Percentiles rank a stretch among this genome's conserved stretches.
These are phyloP conservation scores for Hymenotorrendiella dingleyae DNA, from an alignment of 2,329 filamentous ascomycete species.

Conservation along the genomic window DNA sequence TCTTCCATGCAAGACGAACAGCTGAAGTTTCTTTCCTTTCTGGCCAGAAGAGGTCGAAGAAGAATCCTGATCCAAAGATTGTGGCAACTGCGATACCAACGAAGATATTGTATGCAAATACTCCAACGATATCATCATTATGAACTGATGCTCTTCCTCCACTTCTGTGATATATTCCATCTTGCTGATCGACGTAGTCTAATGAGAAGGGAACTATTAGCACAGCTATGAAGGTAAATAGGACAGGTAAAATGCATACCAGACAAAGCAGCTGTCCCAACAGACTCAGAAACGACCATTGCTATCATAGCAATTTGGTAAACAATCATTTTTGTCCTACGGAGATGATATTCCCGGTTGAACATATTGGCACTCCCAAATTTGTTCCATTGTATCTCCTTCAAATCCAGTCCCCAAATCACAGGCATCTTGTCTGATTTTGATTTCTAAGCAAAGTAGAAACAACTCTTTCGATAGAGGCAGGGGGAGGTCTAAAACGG, in stretches of 20 bases:
- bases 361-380: conserved; percentile 55
- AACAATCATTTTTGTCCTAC: conserved; percentile 52
- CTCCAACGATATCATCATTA: conserved; percentile 51
- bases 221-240: background rate
- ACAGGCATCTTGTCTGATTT: no score
- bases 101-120: conserved; percentile 53
- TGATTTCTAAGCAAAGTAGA: no score
- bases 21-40: conserved; percentile 42
- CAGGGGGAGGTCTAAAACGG: no score
- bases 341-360: conserved; percentile 47
- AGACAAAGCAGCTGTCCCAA: conserved; percentile 49
- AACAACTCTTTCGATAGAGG: no score
- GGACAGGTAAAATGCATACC: conserved; percentile 33
- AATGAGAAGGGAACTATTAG: conserved; percentile 1
- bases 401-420: conserved; percentile 52
- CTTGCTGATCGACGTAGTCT: conserved; percentile 51
- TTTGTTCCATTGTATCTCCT: conserved; percentile 52
- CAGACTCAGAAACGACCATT: conserved; percentile 49
- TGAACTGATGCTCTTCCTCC: conserved; percentile 36
- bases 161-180: conserved; percentile 36
- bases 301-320: conserved; percentile 55
- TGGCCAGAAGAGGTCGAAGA: conserved; percentile 58
- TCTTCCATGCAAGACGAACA: conserved; percentile 49
- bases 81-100: conserved; percentile 50
- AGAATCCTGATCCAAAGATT: conserved; percentile 54